A percentile compares a stretch with the other conserved stretches of the same genome.
Evolutionary conservation across 768 basidiomycete genomes (phyloP).

Genomic region (Porpolomopsis calyptriformis): DNA sequence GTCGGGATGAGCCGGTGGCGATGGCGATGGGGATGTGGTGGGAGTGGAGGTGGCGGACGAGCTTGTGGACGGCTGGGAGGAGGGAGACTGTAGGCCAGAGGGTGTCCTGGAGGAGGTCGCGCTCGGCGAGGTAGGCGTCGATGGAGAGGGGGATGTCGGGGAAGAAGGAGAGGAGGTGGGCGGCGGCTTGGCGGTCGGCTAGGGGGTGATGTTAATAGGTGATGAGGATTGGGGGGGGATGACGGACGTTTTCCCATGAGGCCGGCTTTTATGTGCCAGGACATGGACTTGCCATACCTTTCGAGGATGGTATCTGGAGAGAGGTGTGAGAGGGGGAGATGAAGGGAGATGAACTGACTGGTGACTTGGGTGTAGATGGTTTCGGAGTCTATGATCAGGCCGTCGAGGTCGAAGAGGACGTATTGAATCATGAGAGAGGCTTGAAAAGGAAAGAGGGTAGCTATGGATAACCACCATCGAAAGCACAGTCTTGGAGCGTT

Average conservation of each 20-base stretch:
- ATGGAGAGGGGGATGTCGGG: slow-evolving; percentile 57
- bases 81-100: slow-evolving; percentile 61
- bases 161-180: slow-evolving; percentile 67
- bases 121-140: slow-evolving; percentile 48
- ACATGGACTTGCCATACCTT: slow-evolving; percentile 65
- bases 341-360: not conserved
- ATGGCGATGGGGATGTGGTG: slow-evolving; percentile 69
- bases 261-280: slow-evolving; percentile 83
- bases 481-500: too few relatives aligned
- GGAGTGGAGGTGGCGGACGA: slow-evolving; percentile 59
- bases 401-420: slow-evolving; percentile 69
- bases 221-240: slow-evolving; percentile 9
- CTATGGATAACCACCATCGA: too few relatives aligned
- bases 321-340: not conserved
- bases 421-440: slow-evolving; percentile 34
- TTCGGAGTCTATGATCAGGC: slow-evolving; percentile 70
- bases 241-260: slow-evolving; percentile 72
- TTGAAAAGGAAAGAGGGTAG: too few relatives aligned
- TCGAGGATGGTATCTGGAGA: slow-evolving; percentile 58
- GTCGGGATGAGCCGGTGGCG: slow-evolving; percentile 63
- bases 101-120: slow-evolving; percentile 46
- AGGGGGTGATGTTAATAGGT: slow-evolving; percentile 3
- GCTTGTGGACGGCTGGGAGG: slow-evolving; percentile 61
- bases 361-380: slow-evolving; percentile 70
- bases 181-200: slow-evolving; percentile 58